Conservation (phyloP, 306 rosid genomes). For the Corylus avellana region DNA sequence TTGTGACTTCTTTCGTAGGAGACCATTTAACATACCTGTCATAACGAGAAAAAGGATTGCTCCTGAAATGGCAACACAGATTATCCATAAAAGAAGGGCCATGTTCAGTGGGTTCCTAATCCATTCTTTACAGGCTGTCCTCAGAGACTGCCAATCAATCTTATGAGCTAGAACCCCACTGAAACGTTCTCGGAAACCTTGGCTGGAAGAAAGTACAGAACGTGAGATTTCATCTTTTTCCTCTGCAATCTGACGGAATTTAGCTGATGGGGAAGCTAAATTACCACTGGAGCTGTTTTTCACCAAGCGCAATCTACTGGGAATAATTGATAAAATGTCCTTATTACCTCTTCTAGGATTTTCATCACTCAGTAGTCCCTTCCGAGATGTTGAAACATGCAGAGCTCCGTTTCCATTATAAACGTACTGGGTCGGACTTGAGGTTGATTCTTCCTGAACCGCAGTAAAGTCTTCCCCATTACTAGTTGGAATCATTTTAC, state of each 20-base stretch:
- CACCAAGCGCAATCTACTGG: not conserved
- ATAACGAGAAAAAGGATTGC: slow-evolving; percentile 63
- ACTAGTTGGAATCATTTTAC: slow-evolving; percentile 33
- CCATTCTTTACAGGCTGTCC: slow-evolving; percentile 42
- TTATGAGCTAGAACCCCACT: slow-evolving; percentile 23
- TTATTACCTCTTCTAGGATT: slow-evolving; percentile 15
- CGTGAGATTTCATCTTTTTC: slow-evolving; percentile 22
- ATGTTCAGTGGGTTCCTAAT: slow-evolving; percentile 53
- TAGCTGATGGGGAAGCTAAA: slow-evolving; percentile 24
- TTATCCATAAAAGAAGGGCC: slow-evolving; percentile 54
- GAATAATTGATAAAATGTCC: slow-evolving; percentile 6
- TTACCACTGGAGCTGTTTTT: slow-evolving; percentile 8
- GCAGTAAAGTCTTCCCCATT: slow-evolving; percentile 23
- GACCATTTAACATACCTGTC: slow-evolving; percentile 55
- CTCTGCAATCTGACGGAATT: slow-evolving; percentile 13
- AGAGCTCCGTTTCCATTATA: slow-evolving; percentile 23
- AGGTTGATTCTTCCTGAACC: slow-evolving; percentile 13
- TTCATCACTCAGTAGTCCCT: slow-evolving; percentile 27
- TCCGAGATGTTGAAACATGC: slow-evolving; percentile 37
- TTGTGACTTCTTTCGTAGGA: slow-evolving; percentile 42
- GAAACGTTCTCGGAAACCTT: slow-evolving; percentile 14
- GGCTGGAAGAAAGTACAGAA: slow-evolving; percentile 27
- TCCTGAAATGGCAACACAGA: slow-evolving; percentile 48
- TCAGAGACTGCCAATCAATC: slow-evolving; percentile 35
- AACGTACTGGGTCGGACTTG: slow-evolving; percentile 3